Evolutionary conservation across 2,329 filamentous ascomycete species (phyloP), one percentile per base, ranked within the genome.

Genomic region (Samsoniella hepiali): DNA sequence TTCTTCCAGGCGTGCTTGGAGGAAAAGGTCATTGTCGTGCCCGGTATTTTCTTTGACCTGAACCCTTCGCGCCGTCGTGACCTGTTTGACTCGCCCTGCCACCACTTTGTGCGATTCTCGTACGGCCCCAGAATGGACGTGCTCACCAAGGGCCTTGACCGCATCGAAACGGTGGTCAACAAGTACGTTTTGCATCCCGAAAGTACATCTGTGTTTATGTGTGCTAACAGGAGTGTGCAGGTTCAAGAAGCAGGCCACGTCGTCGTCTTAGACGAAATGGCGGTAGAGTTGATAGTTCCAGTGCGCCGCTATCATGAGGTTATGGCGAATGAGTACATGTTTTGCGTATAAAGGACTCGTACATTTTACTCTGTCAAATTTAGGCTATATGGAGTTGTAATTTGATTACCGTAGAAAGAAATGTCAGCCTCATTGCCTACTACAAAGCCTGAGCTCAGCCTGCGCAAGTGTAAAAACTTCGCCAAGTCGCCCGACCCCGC

Each of bases 41-140:
- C 94, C 0, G 94, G 94, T 65, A 98, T 98, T 76, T 98, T 98
- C 84, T 98, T 98, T 75, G 94, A 98, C 72, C 78, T 98, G 67
- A 98, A 98, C 79, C 94, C 94, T 4, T 89, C 90, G 42, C 90
- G 92, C 75, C 85, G 94, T 68, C 84, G 94, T 74, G 94, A 98
- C 76, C 77, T 98, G 69, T 98, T 98, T 69, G 94, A 98, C 78
- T 91, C 87, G 69, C 94, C 94, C 65, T 97, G 94, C 78, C 94
- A 98, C 78, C 90, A 95, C 78, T 96, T 94, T 74, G 90, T 96
- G 34, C 85, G 92, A 59, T 84, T 96, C 70, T 92, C 89, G 63
- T 96, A 95, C 72, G 92, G 92, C 0, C 92, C 92, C 3, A 88
- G 84, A 71, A 90, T 94, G 87, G 90, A 93, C 11, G 85, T 86